Base-by-base conservation (phyloP, 495 filamentous ascomycete species). In the Chaetomium tenue region DNA sequence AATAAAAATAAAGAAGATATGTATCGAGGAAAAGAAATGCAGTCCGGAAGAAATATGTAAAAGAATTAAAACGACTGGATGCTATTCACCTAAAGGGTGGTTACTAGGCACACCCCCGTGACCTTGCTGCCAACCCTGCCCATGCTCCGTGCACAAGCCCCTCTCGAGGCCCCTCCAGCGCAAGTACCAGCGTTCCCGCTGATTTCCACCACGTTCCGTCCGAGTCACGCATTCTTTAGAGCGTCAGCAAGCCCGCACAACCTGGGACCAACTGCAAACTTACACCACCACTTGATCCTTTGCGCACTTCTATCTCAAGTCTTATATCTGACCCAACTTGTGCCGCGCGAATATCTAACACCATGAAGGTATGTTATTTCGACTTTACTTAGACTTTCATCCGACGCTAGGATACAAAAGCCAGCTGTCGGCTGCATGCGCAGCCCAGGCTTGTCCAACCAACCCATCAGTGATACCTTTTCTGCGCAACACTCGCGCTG, bases 361-460 rank as follows among this genome's bases (percentile, higher is more conserved):
- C 74, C 54, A 81, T 81, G 79, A 81, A 80, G 79, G 78, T 81
- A 75, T 75, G 79, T 75, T 75, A 79, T 78, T 72, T 71, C 70
- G 63, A 58, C 56, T 66, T 33, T 30, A 28, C 15, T 60, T 57
- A 46, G 50, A 56, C 47, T 40, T 18, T 23, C n/a, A 33, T 16
- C 40, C n/a, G n/a, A n/a, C 28, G 37, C 47, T 39, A 48, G 46
- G 20, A 58, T 60, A 63, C 53, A 50, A 12, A 59, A 60, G 46
- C 51, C 46, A 50, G 44, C 51, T 55, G 51, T 54, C 64, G n/a
- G 30, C 42, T 37, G 5, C 33, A 33, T 33, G 33, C 33, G 33
- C 33, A 52, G 20, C 28, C 22, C 20, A 12, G 22, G 15, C 44
- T 40, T 33, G 52, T 61, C 63, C 48, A 62, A 61, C 63, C 48